These are phyloP conservation scores for Adansonia gregorii DNA, from an alignment of 441 rosid species.

Conservation along the genomic window DNA sequence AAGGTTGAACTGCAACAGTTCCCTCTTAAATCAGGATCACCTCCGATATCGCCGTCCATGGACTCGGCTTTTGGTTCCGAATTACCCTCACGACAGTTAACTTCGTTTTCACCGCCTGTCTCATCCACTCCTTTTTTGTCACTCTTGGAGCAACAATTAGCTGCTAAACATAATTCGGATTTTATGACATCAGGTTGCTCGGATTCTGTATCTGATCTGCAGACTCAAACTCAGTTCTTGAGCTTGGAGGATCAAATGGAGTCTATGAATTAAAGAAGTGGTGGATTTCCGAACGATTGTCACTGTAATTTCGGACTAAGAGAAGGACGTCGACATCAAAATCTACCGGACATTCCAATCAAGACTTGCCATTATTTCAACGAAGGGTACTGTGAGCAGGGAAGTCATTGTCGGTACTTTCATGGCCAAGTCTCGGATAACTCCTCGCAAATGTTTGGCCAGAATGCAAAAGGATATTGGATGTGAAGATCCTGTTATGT, in stretches of 20 bases:
- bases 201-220: constrained; percentile 43
- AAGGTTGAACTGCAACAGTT: constrained; percentile 52
- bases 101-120: constrained; percentile 30
- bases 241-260: constrained; percentile 53
- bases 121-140: constrained; percentile 26
- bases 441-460: constrained; percentile 38
- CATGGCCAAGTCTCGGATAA: constrained; percentile 48
- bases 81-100: constrained; percentile 31
- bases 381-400: constrained; percentile 72
- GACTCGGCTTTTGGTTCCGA: constrained; percentile 32
- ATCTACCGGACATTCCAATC: constrained; percentile 38
- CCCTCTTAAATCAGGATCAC: constrained; percentile 35
- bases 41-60: constrained; percentile 43
- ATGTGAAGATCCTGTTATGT: constrained; percentile 47
- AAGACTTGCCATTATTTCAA: constrained; percentile 65
- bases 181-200: constrained; percentile 31
- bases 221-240: constrained; percentile 43
- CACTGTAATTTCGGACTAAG: constrained; percentile 33
- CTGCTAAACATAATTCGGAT: constrained; percentile 38
- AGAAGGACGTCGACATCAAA: constrained; percentile 32
- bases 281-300: constrained; percentile 41
- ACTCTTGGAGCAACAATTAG: neutral
- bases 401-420: constrained; percentile 60
- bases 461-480: constrained; percentile 27
- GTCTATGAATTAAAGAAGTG: constrained; percentile 34